Conservation (phyloP, 805 yeast genomes). For the Middelhovenomyces tepae region DNA sequence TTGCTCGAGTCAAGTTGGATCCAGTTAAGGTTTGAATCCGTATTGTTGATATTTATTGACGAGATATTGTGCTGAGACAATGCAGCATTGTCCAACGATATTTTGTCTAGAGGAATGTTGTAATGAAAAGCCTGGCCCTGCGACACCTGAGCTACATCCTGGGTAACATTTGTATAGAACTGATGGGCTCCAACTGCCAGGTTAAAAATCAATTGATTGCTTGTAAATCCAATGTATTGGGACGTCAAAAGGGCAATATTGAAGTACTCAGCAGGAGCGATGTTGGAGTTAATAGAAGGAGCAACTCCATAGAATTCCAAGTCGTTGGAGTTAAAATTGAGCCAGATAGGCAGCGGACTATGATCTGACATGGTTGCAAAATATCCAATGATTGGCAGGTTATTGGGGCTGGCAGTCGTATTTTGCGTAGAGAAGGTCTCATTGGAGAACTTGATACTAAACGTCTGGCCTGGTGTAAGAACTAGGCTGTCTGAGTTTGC, state of each 20-base stretch:
- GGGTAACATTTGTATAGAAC: constrained; percentile 56
- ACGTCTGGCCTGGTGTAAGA: constrained; percentile 57
- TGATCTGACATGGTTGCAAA: constrained; percentile 77
- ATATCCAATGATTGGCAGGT: constrained; percentile 49
- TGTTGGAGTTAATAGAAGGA: constrained; percentile 73
- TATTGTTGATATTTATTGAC: constrained; percentile 43
- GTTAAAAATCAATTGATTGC: constrained; percentile 59
- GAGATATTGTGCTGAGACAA: constrained; percentile 49
- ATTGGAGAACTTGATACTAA: constrained; percentile 54
- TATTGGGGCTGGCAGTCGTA: constrained; percentile 26
- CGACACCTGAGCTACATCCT: constrained; percentile 60
- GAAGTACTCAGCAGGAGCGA: constrained; percentile 78
- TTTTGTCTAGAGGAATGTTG: constrained; percentile 52
- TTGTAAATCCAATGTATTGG: constrained; percentile 66
- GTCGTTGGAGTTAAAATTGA: constrained; percentile 51
- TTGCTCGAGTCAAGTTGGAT: constrained; percentile 50
- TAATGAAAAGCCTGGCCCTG: constrained; percentile 45
- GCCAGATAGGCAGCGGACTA: constrained; percentile 89
- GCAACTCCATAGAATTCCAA: constrained; percentile 78
- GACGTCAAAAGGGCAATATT: constrained; percentile 69
- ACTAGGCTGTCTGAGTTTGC: constrained; percentile 72
- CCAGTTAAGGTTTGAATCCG: constrained; percentile 50
- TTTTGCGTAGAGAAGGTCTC: constrained; percentile 44
- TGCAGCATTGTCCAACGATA: constrained; percentile 52
- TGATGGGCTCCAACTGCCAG: constrained; percentile 84